These are phyloP conservation scores for Ophiostoma pallidulum DNA, from an alignment of 2,329 filamentous ascomycete genomes.

Conservation along the genomic window DNA sequence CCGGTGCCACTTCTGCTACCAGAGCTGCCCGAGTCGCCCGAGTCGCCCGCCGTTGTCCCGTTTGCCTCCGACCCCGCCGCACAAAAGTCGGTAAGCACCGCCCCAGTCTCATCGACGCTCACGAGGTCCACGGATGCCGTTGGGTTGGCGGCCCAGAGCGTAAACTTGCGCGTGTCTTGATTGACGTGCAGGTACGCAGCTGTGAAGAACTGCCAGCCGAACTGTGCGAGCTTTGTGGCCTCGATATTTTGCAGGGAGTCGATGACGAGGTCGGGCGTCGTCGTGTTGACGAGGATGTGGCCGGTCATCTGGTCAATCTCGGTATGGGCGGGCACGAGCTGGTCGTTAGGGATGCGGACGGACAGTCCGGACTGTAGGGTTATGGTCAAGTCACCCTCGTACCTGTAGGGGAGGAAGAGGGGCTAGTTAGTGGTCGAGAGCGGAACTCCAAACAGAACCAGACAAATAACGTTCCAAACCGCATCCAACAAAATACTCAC, in stretches of 20 bases:
- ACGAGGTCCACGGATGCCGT: slow-evolving; percentile 9
- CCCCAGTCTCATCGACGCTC: slow-evolving; percentile 9
- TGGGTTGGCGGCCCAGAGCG: slow-evolving; percentile 16
- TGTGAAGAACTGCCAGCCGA: slow-evolving; percentile 25
- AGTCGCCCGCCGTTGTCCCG: too few relatives aligned
- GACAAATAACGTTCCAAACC: too few relatives aligned
- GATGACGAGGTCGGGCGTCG: slow-evolving; percentile 19
- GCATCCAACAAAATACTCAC: too few relatives aligned
- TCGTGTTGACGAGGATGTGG: slow-evolving; percentile 12
- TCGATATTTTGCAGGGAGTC: slow-evolving; percentile 19
- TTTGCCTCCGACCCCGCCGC: too few relatives aligned
- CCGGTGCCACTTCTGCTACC: too few relatives aligned
- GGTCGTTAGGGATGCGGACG: slow-evolving; percentile 22
- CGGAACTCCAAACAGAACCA: too few relatives aligned
- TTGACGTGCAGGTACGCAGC: slow-evolving; percentile 24
- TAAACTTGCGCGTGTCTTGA: slow-evolving; percentile 20
- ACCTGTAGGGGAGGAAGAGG: background rate
- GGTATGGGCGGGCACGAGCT: slow-evolving; percentile 24
- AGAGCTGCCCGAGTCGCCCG: too few relatives aligned
- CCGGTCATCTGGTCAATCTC: slow-evolving; percentile 16
- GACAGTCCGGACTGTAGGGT: slow-evolving; percentile 14
- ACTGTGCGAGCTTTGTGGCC: slow-evolving; percentile 17
- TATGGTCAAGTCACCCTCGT: slow-evolving; percentile 17
- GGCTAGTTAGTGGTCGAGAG: too few relatives aligned
- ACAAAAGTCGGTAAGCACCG: background rate